Evolutionary conservation across 1,139 yeast species (phyloP), one percentile per base, ranked within the genome.

Genomic region (Yamadazyma taylorii): DNA sequence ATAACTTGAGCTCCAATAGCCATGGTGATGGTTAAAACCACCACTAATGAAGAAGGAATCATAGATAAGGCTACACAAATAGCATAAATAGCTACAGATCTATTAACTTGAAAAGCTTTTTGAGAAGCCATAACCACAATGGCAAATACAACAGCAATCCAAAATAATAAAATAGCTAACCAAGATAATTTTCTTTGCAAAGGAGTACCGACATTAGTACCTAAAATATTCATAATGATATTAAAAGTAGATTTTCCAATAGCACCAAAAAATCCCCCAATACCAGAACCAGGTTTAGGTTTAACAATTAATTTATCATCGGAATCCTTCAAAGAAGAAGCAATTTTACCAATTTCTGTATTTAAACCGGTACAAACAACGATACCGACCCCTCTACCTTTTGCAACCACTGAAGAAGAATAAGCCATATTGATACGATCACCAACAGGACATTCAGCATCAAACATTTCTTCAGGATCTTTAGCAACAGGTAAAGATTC

Each of bases 41-140:
- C 94, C 40, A 85, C 82, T 48, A 85, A 70, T 1, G 90, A 81
- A 3, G 90, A 85, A 3, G 94, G 95, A 52, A 85, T 85, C 92
- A 85, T 84, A 3, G 92, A 80, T 35, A 85, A 68, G 2, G 92
- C 92, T 37, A 82, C 87, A 60, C 89, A 85, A 51, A 85, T 82
- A 13, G 95, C 94, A 54, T 85, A 85, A 38, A 85, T 81, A 17
- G 90, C 92, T 24, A 85, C 92, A 47, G 83, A 85, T 38, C 68
- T 73, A 43, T 75, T 76, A 23, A 85, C 92, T 26, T 61, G 55
- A 62, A 85, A 79, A 29, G 32, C 24, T 48, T 74, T 75, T 56
- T 85, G 90, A n/a, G 89, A 79, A 2, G 79, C 90, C 90, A 85
- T 81, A 5, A 84, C 92, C 33, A 85, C 77, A 40, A 85, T 79